phyloP scores from a whole-genome alignment of 495 filamentous ascomycete genomes.

The Pseudomonodictys pantanalensis region DNA sequence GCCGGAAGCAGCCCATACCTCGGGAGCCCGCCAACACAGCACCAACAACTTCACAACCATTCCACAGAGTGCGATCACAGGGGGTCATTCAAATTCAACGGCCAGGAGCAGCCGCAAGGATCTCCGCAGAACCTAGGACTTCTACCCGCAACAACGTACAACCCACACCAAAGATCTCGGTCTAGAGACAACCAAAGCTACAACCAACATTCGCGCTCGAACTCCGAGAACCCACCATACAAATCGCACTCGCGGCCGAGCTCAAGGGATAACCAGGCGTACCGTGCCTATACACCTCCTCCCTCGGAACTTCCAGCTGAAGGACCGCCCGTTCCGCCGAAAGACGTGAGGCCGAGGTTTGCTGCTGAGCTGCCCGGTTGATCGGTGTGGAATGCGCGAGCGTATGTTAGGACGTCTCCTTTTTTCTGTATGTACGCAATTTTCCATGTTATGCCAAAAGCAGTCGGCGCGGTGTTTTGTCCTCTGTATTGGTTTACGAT shows the following conservation, averaged over 20 bases:
- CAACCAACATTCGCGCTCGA: background rate
- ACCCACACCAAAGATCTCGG: background rate
- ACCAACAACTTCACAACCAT: background rate
- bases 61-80: background rate
- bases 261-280: background rate
- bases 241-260: background rate
- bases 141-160: background rate
- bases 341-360: conserved; percentile 9
- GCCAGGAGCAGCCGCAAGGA: background rate
- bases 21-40: background rate
- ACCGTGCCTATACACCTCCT: background rate
- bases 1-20: background rate
- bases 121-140: background rate
- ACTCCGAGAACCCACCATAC: background rate
- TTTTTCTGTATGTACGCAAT: too few relatives aligned
- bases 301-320: conserved; percentile 9
- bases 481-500: too few relatives aligned
- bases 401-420: background rate
- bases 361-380: conserved; percentile 21
- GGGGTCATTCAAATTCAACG: background rate
- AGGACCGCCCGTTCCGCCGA: conserved; percentile 8
- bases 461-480: too few relatives aligned
- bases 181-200: background rate
- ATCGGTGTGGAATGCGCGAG: background rate
- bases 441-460: too few relatives aligned